Evolutionary conservation across 345 rosid species (phyloP), one percentile per base, ranked within the genome.

Genomic region (Garcia nutans): DNA sequence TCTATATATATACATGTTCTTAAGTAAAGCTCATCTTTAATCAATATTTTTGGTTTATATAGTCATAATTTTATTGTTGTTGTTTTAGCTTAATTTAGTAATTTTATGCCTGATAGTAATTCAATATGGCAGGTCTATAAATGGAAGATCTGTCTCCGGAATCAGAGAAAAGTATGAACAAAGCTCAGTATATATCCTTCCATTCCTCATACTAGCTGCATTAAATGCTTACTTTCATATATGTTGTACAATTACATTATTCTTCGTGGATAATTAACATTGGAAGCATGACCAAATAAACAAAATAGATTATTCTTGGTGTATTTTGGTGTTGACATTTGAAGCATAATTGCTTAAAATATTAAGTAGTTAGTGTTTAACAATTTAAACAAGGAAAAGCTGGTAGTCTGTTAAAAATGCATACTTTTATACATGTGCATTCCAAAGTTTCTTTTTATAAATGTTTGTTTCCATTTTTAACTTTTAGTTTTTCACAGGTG

Each of bases 401-500:
- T 61, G 7, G 24, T 19, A 17, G 8, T 63, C 10, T 68, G 47
- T 2, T 44, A 4, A 45, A 22, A 68, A 50, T 45, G 56, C 76
- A 11, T 52, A 23, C 44, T 16, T 63, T 28, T 5, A 45, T 23
- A 71, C 5, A 0, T 54, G 6, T 55, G 8, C 67, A 3, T 45
- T 2, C 6, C 7, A 10, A 73, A 45, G 22, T 13, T 41, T 57
- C 55, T 12, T 72, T 23, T 17, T 2, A 45, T 6, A 11, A 23
- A 28, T 52, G 5, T 15, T 1, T 69, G 15, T 28, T 47, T 7
- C 15, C 55, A 52, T 50, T 52, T 15, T 19, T 23, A 44, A 8
- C 22, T 65, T 74, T 66, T 50, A 10, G 15, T 20, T 63, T 63
- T 62, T 49, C 13, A 59, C 78, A 79, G 82, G 60, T 55, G 59